phyloP scores from a whole-genome alignment of 2,329 filamentous ascomycete genomes.

The Colletotrichum neosansevieriae region DNA sequence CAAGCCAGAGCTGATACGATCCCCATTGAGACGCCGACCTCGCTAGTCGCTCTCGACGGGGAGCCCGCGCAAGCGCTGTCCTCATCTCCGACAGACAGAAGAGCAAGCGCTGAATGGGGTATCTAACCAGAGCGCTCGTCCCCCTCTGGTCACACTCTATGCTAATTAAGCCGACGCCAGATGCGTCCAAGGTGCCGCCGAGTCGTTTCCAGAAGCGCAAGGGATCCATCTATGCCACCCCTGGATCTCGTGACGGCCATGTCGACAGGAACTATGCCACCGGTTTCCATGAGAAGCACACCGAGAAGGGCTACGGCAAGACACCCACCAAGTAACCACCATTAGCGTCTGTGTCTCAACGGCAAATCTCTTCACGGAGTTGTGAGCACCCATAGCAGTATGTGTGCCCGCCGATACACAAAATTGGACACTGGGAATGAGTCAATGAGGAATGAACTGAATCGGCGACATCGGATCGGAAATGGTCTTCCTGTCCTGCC shows the following conservation, averaged over 20 bases:
- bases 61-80: slow-evolving; percentile 24
- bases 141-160: background rate
- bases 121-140: slow-evolving; percentile 12
- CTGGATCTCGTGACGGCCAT: slow-evolving; percentile 73
- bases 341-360: background rate
- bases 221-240: slow-evolving; percentile 76
- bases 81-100: slow-evolving; percentile 48
- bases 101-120: slow-evolving; percentile 63
- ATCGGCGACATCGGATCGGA: slow-evolving; percentile 2
- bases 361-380: no score
- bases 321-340: slow-evolving; percentile 30
- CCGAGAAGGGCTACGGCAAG: slow-evolving; percentile 62
- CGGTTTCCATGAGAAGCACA: slow-evolving; percentile 71
- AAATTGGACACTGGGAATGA: background rate
- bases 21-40: slow-evolving; percentile 10
- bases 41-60: slow-evolving; percentile 9
- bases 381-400: no score
- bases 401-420: background rate
- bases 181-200: slow-evolving; percentile 75
- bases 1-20: slow-evolving; percentile 26
- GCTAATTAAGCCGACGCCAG: slow-evolving; percentile 49
- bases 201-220: slow-evolving; percentile 77
- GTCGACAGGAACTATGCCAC: slow-evolving; percentile 69
- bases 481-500: background rate
- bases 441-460: slow-evolving; percentile 5